Base-by-base conservation (phyloP, 805 yeast species). In the Brettanomyces naardenensis region DNA sequence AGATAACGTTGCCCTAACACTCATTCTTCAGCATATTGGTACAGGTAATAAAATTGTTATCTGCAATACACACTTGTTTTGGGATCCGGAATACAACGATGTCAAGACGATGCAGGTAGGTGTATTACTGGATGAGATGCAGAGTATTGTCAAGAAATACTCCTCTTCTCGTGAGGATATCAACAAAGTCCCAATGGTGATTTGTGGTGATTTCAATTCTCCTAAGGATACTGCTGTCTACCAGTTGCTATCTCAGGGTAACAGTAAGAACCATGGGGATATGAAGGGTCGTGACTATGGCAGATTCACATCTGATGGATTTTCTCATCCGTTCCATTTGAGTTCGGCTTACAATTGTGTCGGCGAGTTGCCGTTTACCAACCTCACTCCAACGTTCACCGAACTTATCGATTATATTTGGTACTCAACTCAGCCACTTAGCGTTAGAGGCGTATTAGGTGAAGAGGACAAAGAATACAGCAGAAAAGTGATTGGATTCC, bases 71-170 rank as follows among this genome's bases (percentile, higher is more conserved):
- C 99, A 92, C 69, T 74, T 92, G 58, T 97, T 90, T 59, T 92
- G 98, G 97, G 97, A 92, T 65, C 98, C 98, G 4, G 86, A 84
- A 35, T 85, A 80, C 55, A 86, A 86, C 56, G 99, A 92, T 62
- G 99, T 92, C 40, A 92, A 92, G 60, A 78, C 97, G 3, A 81
- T 92, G 64, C 98, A 92, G 66, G 92, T 85, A 39, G 97, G 95
- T 31, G 81, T 92, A 21, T 65, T 92, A 45, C 64, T 92, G 51
- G 97, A 90, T 51, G 95, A 92, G 61, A 62, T 94, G 53, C 92
- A 86, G 54, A 64, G 64, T 5, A 59, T 85, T 34, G 62, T 78
- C 31, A 76, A 75, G 52, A 68, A 51, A 59, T 58, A 49, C 48
- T 45, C 53, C 37, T 66, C 35, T 44, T 35, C 44, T 9, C 49